Evolutionary conservation across 2,329 filamentous ascomycete genomes (phyloP).

Genomic region (Helminthosporium solani): DNA sequence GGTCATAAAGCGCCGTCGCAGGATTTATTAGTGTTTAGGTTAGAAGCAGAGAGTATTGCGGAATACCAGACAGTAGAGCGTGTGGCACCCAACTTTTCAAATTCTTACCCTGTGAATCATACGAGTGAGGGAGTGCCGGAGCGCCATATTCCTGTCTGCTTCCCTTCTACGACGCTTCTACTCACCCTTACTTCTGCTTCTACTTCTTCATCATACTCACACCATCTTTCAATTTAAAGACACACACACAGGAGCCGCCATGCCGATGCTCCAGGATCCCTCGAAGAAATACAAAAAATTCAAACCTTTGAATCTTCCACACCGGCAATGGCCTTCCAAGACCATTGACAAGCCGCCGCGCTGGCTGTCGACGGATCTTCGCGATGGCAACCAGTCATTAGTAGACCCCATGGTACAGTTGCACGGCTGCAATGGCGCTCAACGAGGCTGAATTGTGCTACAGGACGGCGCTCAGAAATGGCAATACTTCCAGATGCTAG

Average conservation of each 20-base stretch:
- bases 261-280: conserved; percentile 67
- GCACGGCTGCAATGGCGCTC: not conserved
- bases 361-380: conserved; percentile 85
- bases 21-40: no score
- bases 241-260: conserved; percentile 20
- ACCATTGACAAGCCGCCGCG: conserved; percentile 80
- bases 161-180: not conserved
- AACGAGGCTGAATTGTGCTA: conserved; percentile 10
- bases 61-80: no score
- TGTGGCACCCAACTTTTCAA: no score
- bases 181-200: no score
- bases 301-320: conserved; percentile 63
- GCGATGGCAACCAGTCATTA: conserved; percentile 93
- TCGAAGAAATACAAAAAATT: conserved; percentile 76
- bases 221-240: no score
- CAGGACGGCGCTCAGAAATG: conserved; percentile 94
- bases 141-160: not conserved
- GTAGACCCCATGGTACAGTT: conserved; percentile 79
- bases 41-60: no score
- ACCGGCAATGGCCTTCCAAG: conserved; percentile 82
- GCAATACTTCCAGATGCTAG: conserved; percentile 91
- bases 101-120: no score
- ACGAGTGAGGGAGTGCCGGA: not conserved
- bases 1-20: no score
- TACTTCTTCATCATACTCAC: conserved; percentile 1